These are phyloP conservation scores for Cladophialophora chaetospira DNA, from an alignment of 2,329 filamentous ascomycete species.

Conservation along the genomic window DNA sequence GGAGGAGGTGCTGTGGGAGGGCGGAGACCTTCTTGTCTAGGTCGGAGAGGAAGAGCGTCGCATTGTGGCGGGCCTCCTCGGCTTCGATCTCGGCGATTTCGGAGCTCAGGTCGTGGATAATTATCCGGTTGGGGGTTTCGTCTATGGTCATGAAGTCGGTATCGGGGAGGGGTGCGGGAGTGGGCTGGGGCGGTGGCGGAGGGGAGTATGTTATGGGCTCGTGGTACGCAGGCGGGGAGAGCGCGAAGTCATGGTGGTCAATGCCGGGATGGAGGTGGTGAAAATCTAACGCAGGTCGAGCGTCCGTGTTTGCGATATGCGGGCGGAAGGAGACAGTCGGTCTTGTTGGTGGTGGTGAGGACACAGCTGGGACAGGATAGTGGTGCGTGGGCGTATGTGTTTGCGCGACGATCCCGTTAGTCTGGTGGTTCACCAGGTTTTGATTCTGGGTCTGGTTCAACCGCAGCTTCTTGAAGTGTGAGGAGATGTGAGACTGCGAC, in stretches of 20 bases:
- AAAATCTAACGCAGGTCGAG: conserved; percentile 12
- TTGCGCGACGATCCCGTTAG: background rate
- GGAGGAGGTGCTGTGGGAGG: conserved; percentile 68
- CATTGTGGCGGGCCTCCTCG: conserved; percentile 48
- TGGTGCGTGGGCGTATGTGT: background rate
- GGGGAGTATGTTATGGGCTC: conserved; percentile 1
- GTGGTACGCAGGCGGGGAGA: background rate
- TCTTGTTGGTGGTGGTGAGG: conserved; percentile 6
- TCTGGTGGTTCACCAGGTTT: conserved; percentile 3
- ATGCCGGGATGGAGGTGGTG: background rate
- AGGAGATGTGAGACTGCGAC: conserved; percentile 28
- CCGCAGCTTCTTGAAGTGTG: conserved; percentile 31
- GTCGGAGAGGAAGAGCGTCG: conserved; percentile 73
- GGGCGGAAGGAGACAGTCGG: conserved; percentile 12
- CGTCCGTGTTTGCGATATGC: conserved; percentile 19
- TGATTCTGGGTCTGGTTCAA: conserved; percentile 18
- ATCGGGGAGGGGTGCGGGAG: conserved; percentile 7
- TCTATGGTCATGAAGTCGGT: conserved; percentile 79
- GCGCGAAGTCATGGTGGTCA: background rate
- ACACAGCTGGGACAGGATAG: background rate
- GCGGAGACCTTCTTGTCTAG: conserved; percentile 77
- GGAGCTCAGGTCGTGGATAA: conserved; percentile 86
- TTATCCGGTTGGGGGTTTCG: conserved; percentile 82
- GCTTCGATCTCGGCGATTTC: conserved; percentile 73
- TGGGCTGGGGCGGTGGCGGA: background rate